Conservation (phyloP, 805 yeast species). For the Citeromyces nyonsensis region DNA sequence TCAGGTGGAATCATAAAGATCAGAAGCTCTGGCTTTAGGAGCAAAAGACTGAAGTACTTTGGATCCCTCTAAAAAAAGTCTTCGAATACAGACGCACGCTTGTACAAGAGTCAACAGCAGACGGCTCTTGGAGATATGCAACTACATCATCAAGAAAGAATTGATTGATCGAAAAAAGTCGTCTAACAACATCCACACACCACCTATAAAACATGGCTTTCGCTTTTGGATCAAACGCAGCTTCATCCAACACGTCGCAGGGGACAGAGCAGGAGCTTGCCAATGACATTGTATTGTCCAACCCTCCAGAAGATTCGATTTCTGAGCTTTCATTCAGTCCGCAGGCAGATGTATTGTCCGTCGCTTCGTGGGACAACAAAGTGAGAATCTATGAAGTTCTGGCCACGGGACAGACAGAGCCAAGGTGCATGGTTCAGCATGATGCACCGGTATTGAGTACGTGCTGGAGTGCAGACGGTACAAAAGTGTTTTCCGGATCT, state of each 20-base stretch:
- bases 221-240: conserved; percentile 1
- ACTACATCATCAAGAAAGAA: too few relatives aligned
- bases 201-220: conserved; percentile 1
- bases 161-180: too few relatives aligned
- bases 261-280: conserved; percentile 43
- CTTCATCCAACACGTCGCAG: conserved; percentile 15
- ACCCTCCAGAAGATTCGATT: conserved; percentile 87
- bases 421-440: conserved; percentile 81
- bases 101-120: too few relatives aligned
- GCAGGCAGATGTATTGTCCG: conserved; percentile 66
- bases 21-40: too few relatives aligned
- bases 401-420: conserved; percentile 64
- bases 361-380: conserved; percentile 88
- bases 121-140: too few relatives aligned
- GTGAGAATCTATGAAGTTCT: conserved; percentile 85
- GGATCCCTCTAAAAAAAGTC: too few relatives aligned
- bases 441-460: conserved; percentile 76
- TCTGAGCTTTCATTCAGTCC: conserved; percentile 80
- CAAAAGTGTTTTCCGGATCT: conserved; percentile 80
- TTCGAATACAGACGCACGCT: too few relatives aligned
- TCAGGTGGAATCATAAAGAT: too few relatives aligned
- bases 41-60: too few relatives aligned
- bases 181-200: conserved; percentile 1
- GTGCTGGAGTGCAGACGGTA: conserved; percentile 78
- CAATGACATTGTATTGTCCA: conserved; percentile 54